Conservation (phyloP, 371 early-diverging fungal species). For the Apophysomyces ossiformis region DNA sequence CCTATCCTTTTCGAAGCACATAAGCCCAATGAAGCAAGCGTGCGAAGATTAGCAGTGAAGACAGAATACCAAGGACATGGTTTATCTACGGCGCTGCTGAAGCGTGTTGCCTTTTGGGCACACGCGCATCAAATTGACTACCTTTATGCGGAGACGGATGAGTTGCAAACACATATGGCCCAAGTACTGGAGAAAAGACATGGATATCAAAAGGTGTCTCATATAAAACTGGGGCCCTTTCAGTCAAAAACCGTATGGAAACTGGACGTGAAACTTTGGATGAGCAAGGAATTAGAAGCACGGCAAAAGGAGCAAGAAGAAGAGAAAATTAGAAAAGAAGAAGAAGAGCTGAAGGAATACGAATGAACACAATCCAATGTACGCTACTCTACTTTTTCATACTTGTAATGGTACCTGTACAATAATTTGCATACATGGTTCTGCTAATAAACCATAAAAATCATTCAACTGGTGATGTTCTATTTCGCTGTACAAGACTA, state of each 20-base stretch:
- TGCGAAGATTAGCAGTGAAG: conserved; percentile 51
- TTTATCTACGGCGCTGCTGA: conserved; percentile 47
- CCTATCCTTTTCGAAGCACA: conserved; percentile 39
- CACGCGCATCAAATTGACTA: conserved; percentile 49
- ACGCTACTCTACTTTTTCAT: too few species aligned
- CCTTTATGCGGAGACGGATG: conserved; percentile 52
- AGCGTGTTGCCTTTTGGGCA: conserved; percentile 56
- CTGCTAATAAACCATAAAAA: too few species aligned
- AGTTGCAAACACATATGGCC: conserved; percentile 35
- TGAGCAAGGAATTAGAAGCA: conserved; percentile 40
- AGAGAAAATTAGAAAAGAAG: conserved; percentile 36
- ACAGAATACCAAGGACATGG: conserved; percentile 52
- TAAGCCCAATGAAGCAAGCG: conserved; percentile 45
- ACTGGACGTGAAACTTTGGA: conserved; percentile 55
- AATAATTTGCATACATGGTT: too few species aligned
- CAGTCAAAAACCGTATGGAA: conserved; percentile 36
- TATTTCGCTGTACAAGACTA: too few species aligned
- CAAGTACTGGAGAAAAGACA: conserved; percentile 44
- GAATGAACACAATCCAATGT: neutral
- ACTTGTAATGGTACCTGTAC: too few species aligned
- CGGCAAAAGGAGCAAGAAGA: conserved; percentile 27
- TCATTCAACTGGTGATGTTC: too few species aligned
- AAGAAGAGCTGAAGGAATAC: conserved; percentile 46
- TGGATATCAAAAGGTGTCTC: conserved; percentile 40
- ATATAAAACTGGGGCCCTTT: conserved; percentile 32